Conservation (phyloP, 106 monocot genomes). For the Dioscorea dumetorum region DNA sequence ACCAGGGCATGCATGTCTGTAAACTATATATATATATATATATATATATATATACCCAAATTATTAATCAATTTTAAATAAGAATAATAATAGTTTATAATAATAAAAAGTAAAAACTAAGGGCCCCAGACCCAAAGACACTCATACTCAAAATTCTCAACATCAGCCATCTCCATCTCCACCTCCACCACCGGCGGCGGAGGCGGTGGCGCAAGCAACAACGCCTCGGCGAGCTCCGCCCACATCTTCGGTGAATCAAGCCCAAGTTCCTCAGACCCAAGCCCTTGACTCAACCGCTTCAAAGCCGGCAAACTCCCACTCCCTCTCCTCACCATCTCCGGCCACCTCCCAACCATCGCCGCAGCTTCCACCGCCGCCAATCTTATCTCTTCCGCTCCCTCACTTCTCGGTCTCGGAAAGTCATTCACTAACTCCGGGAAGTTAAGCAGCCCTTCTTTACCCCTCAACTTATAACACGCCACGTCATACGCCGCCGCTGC, state of each 20-base stretch:
- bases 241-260: slow-evolving; percentile 68
- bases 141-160: too few relatives aligned
- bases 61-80: too few relatives aligned
- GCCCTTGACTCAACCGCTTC: not conserved
- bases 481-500: slow-evolving; percentile 83
- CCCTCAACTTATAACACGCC: slow-evolving; percentile 51
- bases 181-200: too few relatives aligned
- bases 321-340: not conserved
- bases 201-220: slow-evolving; percentile 51
- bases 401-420: slow-evolving; percentile 47
- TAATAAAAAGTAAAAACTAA: too few relatives aligned
- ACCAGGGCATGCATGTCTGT: too few relatives aligned
- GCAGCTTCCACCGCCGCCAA: slow-evolving; percentile 68
- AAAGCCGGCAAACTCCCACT: not conserved
- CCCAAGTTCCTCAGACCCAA: slow-evolving; percentile 11
- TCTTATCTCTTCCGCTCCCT: slow-evolving; percentile 46
- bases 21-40: too few relatives aligned
- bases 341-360: slow-evolving; percentile 13
- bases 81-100: too few relatives aligned
- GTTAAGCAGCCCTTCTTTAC: slow-evolving; percentile 60
- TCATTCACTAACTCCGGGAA: slow-evolving; percentile 46
- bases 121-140: too few relatives aligned
- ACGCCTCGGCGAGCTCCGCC: slow-evolving; percentile 68
- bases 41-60: too few relatives aligned
- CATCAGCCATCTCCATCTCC: too few relatives aligned